Conservation (phyloP, 805 yeast species). For the Kurtzmaniella cleridarum region DNA sequence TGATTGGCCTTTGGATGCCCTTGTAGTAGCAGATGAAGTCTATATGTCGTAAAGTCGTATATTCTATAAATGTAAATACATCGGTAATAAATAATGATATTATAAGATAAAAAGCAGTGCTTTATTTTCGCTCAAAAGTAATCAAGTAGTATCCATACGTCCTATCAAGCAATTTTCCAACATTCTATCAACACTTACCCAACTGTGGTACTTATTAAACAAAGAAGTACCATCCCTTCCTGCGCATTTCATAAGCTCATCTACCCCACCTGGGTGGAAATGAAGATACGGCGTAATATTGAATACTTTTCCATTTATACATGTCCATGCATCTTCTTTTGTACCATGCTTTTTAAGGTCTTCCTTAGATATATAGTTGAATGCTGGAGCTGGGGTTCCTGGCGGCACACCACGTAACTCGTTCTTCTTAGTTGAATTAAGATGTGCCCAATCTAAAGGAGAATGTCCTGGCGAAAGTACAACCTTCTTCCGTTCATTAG, state of each 20-base stretch:
- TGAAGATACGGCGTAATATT: constrained; percentile 78
- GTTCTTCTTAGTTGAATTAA: constrained; percentile 39
- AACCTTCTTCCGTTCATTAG: constrained; percentile 43
- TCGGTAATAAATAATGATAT: constrained; percentile 1
- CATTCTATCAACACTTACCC: constrained; percentile 84
- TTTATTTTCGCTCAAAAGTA: background rate
- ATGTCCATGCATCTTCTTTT: constrained; percentile 80
- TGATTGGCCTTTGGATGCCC: constrained; percentile 54
- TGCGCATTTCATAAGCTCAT: constrained; percentile 70
- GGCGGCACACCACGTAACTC: constrained; percentile 51
- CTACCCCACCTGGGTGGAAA: constrained; percentile 92
- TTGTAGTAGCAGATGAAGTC: constrained; percentile 38
- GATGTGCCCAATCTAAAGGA: constrained; percentile 79
- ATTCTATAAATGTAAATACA: background rate
- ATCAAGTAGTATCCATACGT: constrained; percentile 19
- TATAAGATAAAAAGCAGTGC: background rate
- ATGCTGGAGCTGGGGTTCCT: constrained; percentile 47
- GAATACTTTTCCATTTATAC: constrained; percentile 73
- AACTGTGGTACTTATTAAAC: constrained; percentile 62
- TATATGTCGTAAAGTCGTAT: background rate
- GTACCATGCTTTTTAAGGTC: constrained; percentile 57
- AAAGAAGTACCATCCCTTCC: constrained; percentile 77
- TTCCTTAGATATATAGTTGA: constrained; percentile 46
- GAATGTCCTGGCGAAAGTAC: constrained; percentile 73
- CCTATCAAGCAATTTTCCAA: constrained; percentile 79